A percentile compares a stretch with the other conserved stretches of the same genome.
These are phyloP conservation scores for Yamadazyma membranifaciens DNA, from an alignment of 1,139 yeast genomes.

Conservation along the genomic window DNA sequence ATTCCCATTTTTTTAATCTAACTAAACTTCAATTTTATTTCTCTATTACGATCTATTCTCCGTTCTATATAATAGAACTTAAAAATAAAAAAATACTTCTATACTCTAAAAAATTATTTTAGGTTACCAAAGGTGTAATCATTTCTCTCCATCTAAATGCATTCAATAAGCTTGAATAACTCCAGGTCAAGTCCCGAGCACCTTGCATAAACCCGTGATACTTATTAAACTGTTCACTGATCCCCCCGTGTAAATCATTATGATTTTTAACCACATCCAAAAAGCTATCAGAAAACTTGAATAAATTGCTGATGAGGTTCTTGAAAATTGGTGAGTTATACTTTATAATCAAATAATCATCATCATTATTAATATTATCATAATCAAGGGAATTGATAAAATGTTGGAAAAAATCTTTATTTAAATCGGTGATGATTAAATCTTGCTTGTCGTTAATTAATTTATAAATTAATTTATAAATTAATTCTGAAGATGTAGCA, in stretches of 20 bases:
- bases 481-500: conserved; percentile 68
- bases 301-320: conserved; percentile 44
- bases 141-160: conserved; percentile 60
- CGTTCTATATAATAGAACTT: too few species aligned
- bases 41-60: too few species aligned
- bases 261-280: conserved; percentile 70
- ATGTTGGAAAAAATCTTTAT: conserved; percentile 29
- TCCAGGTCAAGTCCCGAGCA: conserved; percentile 87
- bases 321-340: conserved; percentile 48
- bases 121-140: too few species aligned
- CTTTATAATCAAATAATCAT: conserved; percentile 30
- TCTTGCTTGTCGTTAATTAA: conserved; percentile 21
- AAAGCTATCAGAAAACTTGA: conserved; percentile 72
- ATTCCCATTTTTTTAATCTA: too few species aligned
- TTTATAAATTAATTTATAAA: conserved; percentile 39
- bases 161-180: conserved; percentile 77
- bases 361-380: conserved; percentile 16
- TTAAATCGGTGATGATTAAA: conserved; percentile 24
- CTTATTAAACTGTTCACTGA: conserved; percentile 88
- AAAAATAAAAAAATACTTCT: too few species aligned
- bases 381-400: conserved; percentile 28
- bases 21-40: too few species aligned
- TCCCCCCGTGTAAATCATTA: conserved; percentile 66
- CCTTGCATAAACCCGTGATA: conserved; percentile 86
- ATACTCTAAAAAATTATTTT: too few species aligned